Evolutionary conservation across 345 rosid genomes (phyloP), one percentile per base, ranked within the genome.

Genomic region (Populus simonii): DNA sequence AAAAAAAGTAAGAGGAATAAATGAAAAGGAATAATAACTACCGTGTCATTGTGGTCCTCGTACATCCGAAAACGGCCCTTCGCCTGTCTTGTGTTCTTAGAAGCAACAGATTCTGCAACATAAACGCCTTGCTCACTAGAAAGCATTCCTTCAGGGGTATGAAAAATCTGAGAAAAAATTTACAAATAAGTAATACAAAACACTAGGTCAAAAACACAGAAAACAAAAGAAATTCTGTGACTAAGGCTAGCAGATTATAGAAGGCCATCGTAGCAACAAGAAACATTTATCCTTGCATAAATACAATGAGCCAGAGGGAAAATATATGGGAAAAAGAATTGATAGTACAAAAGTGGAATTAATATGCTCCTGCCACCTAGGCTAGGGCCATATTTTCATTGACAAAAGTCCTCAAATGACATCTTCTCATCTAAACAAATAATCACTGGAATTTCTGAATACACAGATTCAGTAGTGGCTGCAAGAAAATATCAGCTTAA

Each of bases 91-190:
- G 87, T 82, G 80, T 90, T 87, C 87, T 89, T 92, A 70, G 92
- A 78, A 81, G 88, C 80, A 82, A 89, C 81, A 73, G 93, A 81
- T 73, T 93, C 94, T 57, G 98, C 90, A 84, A 96, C 87, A 88
- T 93, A 96, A 66, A 96, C 83, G 78, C 97, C 98, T 88, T 77
- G 91, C 84, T 96, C 98, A 79, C 83, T 91, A 59, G 92, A 91
- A 76, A 96, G 97, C 84, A 88, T 88, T 79, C 98, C 97, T 80
- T 91, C 99, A 74, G 99, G 97, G 57, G 98, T 93, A 68, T 68
- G 86, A 74, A 92, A 96, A 81, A 96, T 88, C 98, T 96, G 85
- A 79, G 33, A 68, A 59, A 8, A 18, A 74, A 23, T 6, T 25
- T 18, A 38, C 43, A 51, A 33, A 33, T 33, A 33, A 57, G 61